Percentiles rank a stretch among this genome's conserved stretches.
These are phyloP conservation scores for Neurospora intermedia DNA, from an alignment of 495 filamentous ascomycete genomes.

Conservation along the genomic window DNA sequence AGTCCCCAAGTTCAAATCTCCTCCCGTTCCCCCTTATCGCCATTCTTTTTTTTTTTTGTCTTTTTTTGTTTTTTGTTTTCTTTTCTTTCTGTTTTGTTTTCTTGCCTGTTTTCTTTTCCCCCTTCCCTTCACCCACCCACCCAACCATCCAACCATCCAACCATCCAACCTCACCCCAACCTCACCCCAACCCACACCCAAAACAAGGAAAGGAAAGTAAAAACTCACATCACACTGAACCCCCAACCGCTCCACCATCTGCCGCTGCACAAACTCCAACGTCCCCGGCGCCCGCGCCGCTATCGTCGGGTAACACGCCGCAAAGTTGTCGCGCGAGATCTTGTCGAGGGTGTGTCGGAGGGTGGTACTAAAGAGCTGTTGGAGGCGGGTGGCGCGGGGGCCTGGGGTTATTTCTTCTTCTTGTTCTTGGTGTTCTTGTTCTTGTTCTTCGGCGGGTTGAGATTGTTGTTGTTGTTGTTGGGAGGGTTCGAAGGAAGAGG, in stretches of 20 bases:
- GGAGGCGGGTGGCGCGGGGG: conserved; percentile 60
- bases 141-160: too few relatives aligned
- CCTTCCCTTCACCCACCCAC: too few relatives aligned
- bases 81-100: too few relatives aligned
- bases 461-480: conserved; percentile 19
- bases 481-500: background rate
- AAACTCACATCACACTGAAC: conserved; percentile 39
- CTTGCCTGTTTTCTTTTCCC: too few relatives aligned
- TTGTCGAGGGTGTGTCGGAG: conserved; percentile 60
- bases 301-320: conserved; percentile 79
- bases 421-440: too few relatives aligned
- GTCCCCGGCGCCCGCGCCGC: conserved; percentile 57
- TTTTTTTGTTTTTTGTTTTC: too few relatives aligned
- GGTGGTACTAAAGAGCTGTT: conserved; percentile 57
- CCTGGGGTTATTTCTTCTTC: conserved; percentile 55
- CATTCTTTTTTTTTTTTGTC: too few relatives aligned
- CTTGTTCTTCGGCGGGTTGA: conserved; percentile 18
- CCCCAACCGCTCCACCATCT: conserved; percentile 57
- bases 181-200: too few relatives aligned
- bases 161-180: too few relatives aligned
- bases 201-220: too few relatives aligned
- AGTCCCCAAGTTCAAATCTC: too few relatives aligned
- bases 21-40: too few relatives aligned
- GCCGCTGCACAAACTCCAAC: conserved; percentile 55
- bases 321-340: conserved; percentile 68